Evolutionary conservation across 1,284 basidiomycete species (phyloP).

Genomic region (Bondarzewia mesenterica): DNA sequence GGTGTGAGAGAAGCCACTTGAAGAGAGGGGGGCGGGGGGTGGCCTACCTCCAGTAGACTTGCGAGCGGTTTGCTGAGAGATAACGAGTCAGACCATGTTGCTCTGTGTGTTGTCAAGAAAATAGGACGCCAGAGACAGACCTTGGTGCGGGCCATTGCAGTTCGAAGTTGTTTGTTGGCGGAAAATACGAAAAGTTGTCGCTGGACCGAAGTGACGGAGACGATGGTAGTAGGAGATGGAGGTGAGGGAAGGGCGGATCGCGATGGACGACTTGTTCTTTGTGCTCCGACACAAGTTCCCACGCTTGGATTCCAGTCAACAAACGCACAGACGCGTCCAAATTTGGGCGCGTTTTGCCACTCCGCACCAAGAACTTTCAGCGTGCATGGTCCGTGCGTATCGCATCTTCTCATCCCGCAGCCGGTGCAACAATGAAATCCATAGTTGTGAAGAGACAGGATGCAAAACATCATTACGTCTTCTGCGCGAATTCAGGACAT

Average conservation of each 20-base stretch:
- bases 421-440: no score
- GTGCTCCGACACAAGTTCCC: conserved; percentile 15
- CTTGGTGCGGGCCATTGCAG: conserved; percentile 14
- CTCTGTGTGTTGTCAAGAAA: background rate
- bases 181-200: conserved; percentile 4
- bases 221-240: conserved; percentile 7
- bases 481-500: no score
- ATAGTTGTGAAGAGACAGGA: no score
- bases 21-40: conserved; percentile 2
- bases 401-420: background rate
- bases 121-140: conserved; percentile 1
- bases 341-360: conserved; percentile 14
- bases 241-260: conserved; percentile 8
- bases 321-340: conserved; percentile 8
- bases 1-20: conserved; percentile 8
- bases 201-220: conserved; percentile 5
- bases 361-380: background rate
- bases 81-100: background rate
- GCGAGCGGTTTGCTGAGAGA: conserved; percentile 15
- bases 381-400: background rate
- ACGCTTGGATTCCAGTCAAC: conserved; percentile 10
- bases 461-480: no score
- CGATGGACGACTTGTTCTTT: conserved; percentile 14
- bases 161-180: conserved; percentile 1
- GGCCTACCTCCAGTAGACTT: conserved; percentile 65